Percentiles rank a stretch among this genome's conserved stretches.
Conservation (phyloP, 2,329 filamentous ascomycete genomes). For the Alternaria arborescens region DNA sequence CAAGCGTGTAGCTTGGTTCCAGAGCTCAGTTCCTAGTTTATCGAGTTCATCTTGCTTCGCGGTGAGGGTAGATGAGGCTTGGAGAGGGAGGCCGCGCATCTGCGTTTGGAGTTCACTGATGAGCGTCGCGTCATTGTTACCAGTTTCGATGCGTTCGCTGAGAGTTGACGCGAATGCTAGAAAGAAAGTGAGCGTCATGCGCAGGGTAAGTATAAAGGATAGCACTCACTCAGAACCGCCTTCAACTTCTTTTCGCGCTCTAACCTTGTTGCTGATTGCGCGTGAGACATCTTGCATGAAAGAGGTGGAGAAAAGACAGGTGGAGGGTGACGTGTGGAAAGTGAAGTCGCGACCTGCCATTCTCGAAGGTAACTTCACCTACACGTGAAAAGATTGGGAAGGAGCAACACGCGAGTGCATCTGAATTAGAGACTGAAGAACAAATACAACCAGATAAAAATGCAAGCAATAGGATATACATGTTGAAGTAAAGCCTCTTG, state of each 20-base stretch:
- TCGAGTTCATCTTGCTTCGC: constrained; percentile 62
- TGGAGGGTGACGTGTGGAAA: not conserved
- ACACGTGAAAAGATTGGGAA: not conserved
- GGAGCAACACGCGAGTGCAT: not conserved
- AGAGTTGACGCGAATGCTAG: constrained; percentile 48
- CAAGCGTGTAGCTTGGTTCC: constrained; percentile 71
- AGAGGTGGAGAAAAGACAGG: too few species aligned
- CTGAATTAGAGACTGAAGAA: not conserved
- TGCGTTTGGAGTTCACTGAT: constrained; percentile 52
- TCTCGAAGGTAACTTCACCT: not conserved
- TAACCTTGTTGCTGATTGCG: constrained; percentile 26
- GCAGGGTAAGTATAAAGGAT: not conserved
- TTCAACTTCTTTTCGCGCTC: constrained; percentile 51
- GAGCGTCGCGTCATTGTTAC: constrained; percentile 28
- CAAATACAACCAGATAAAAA: not conserved
- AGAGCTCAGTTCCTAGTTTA: constrained; percentile 64
- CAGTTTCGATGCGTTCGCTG: constrained; percentile 30
- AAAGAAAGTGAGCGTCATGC: constrained; percentile 16
- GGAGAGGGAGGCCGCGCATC: constrained; percentile 52
- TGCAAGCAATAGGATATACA: constrained; percentile 2
- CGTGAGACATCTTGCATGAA: constrained; percentile 35
- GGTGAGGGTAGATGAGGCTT: constrained; percentile 32
- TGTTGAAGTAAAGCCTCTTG: not conserved
- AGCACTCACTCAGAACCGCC: constrained; percentile 39
- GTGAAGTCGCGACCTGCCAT: constrained; percentile 2